Evolutionary conservation across 2,329 filamentous ascomycete species (phyloP).

Genomic region (Paracoccidioides brasiliensis): DNA sequence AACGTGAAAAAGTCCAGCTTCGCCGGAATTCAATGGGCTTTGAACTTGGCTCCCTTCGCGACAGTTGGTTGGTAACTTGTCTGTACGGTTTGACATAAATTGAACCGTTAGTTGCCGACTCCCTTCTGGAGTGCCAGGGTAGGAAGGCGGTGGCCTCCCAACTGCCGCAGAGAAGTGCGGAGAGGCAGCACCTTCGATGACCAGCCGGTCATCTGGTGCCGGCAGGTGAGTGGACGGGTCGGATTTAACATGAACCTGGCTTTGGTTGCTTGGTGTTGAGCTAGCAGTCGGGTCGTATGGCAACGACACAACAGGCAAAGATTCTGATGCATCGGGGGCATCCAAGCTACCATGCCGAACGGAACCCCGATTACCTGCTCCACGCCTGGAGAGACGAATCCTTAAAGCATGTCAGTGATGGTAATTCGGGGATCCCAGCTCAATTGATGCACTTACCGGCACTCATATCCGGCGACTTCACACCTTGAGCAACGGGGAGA

Average conservation of each 20-base stretch:
- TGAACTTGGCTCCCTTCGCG: not conserved
- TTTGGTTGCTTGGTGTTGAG: not conserved
- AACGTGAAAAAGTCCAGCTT: not conserved
- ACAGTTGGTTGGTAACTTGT: not conserved
- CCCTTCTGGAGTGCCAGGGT: not conserved
- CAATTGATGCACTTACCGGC: constrained; percentile 2
- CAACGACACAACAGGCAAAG: not conserved
- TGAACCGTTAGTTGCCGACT: not conserved
- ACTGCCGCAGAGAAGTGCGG: not conserved
- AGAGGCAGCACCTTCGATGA: not conserved
- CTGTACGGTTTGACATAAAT: not conserved
- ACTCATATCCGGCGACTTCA: constrained; percentile 3
- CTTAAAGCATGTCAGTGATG: not conserved
- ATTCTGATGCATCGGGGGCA: not conserved
- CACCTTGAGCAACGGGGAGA: constrained; percentile 1
- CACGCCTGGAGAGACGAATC: constrained; percentile 3
- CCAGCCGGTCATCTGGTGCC: not conserved
- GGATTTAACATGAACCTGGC: not conserved
- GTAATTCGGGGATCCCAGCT: not conserved
- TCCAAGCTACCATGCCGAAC: not conserved
- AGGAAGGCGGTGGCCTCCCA: not conserved
- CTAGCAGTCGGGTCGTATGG: not conserved
- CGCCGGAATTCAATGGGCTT: not conserved
- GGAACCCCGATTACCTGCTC: constrained; percentile 1
- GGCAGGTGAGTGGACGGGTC: not conserved